Evolutionary conservation across 2,329 filamentous ascomycete genomes (phyloP).

Genomic region (Penicillium paneum): DNA sequence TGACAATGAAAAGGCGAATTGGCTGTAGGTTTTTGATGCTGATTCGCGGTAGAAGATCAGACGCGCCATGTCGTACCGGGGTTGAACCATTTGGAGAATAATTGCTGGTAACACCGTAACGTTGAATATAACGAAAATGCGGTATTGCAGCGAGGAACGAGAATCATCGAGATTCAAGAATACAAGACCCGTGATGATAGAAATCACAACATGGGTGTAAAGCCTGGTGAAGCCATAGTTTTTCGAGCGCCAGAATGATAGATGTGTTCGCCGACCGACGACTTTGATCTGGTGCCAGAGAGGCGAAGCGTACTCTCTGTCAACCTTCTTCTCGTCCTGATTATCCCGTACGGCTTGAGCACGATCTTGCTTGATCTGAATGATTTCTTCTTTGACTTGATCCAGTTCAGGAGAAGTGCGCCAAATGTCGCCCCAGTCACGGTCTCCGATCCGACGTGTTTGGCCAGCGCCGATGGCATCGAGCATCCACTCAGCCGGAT

Average conservation of each 20-base stretch:
- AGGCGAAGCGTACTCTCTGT: slow-evolving; percentile 80
- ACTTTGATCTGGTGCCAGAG: slow-evolving; percentile 73
- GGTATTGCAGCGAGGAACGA: slow-evolving; percentile 73
- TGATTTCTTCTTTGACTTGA: slow-evolving; percentile 63
- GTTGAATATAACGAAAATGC: slow-evolving; percentile 87
- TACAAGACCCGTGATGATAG: slow-evolving; percentile 72
- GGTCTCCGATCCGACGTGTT: slow-evolving; percentile 66
- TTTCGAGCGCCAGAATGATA: slow-evolving; percentile 78
- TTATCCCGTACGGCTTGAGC: slow-evolving; percentile 44
- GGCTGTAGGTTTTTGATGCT: slow-evolving; percentile 80
- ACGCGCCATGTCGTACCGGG: slow-evolving; percentile 76
- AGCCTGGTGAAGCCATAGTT: slow-evolving; percentile 87
- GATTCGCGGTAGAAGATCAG: slow-evolving; percentile 83
- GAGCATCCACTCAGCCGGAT: slow-evolving; percentile 52
- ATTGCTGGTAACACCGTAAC: slow-evolving; percentile 76
- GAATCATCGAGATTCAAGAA: slow-evolving; percentile 77
- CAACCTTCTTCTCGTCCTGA: slow-evolving; percentile 45
- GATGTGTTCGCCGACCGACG: slow-evolving; percentile 69
- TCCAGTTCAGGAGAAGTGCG: slow-evolving; percentile 67
- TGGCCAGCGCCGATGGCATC: slow-evolving; percentile 72
- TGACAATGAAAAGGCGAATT: slow-evolving; percentile 71
- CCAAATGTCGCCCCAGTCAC: slow-evolving; percentile 81
- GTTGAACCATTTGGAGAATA: slow-evolving; percentile 79
- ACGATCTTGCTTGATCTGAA: slow-evolving; percentile 62
- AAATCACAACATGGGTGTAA: slow-evolving; percentile 78